Conservation (phyloP, 768 basidiomycete genomes). For the Agaricus subrufescens region DNA sequence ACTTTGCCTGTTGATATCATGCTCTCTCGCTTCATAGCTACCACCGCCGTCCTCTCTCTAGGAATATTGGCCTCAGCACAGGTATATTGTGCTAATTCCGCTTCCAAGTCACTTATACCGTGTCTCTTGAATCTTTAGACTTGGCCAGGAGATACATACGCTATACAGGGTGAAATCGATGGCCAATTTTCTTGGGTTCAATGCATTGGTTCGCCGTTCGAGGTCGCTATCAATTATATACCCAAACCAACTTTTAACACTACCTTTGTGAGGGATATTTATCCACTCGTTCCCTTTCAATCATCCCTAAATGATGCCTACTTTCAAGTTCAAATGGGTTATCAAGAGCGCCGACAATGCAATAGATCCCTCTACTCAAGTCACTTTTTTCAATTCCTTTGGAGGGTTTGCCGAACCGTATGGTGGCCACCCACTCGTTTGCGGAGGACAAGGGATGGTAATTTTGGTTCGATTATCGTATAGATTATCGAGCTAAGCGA, state of each 20-base stretch:
- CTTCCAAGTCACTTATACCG: background rate
- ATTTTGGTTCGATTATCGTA: too few species aligned
- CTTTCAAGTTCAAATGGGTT: background rate
- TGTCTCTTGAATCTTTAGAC: background rate
- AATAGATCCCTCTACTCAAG: background rate
- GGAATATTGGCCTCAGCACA: background rate
- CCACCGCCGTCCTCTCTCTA: background rate
- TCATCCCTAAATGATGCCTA: background rate
- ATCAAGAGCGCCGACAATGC: background rate
- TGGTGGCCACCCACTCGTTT: background rate
- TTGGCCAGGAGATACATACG: background rate
- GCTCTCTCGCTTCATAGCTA: background rate
- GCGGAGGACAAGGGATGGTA: background rate
- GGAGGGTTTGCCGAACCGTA: background rate
- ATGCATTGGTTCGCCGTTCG: background rate
- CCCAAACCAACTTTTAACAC: background rate
- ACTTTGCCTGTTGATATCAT: background rate
- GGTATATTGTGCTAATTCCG: background rate
- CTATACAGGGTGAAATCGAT: background rate
- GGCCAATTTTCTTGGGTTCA: background rate
- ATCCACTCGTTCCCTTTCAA: background rate
- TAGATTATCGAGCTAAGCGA: too few species aligned
- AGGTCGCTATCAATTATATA: background rate
- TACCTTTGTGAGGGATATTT: background rate
- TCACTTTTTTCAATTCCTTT: background rate